Base-by-base conservation (phyloP, 768 basidiomycete genomes). In the Tubosaeta brunneosetosa region DNA sequence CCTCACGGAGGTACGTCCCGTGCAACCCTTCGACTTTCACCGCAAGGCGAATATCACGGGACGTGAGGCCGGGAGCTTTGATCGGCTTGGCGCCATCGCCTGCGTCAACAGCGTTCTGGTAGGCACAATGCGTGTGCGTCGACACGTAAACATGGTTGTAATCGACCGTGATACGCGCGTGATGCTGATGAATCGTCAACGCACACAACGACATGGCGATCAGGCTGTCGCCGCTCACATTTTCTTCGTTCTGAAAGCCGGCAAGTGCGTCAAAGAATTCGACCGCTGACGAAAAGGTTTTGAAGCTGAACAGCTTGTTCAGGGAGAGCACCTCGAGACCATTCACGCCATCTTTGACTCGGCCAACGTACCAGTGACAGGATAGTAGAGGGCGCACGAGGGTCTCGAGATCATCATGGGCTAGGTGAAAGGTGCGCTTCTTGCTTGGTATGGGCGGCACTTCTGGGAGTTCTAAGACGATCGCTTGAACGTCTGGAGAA, bases 1-100 rank as follows among this genome's bases (percentile, higher is more conserved):
- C 53, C 6, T 58, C 59, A 8, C 26, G 45, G 47, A 69, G 49
- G 49, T 68, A 70, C 17, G 8, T 47, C 16, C 57, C 37, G 37
- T 71, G 66, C 36, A 70, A 43, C 47, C 54, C 52, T 56, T 83
- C 79, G n/a, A 77, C 56, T 12, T 66, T 64, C 8, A 66, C 62
- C 8, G 79, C 81, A 32, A 81, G 64, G 43, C 80, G 77, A 31
- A 81, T 50, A 55, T 84, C 82, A 29, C 77, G 77, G 6, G 66
- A 60, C 1, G 82, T 82, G 41, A 82, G 72, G 12, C 79, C 76
- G 0, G 78, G 70, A 29, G 68, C 36, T 47, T 55, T 53, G 51
- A 49, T 43, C 29, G 59, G 40, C 16, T 54, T 51, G 5, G 44
- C 43, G 12, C 56, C 62, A n/a, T 43, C 27, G 22, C 52, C 56